These are phyloP conservation scores for Geum urbanum DNA, from an alignment of 306 rosid genomes.

Conservation along the genomic window DNA sequence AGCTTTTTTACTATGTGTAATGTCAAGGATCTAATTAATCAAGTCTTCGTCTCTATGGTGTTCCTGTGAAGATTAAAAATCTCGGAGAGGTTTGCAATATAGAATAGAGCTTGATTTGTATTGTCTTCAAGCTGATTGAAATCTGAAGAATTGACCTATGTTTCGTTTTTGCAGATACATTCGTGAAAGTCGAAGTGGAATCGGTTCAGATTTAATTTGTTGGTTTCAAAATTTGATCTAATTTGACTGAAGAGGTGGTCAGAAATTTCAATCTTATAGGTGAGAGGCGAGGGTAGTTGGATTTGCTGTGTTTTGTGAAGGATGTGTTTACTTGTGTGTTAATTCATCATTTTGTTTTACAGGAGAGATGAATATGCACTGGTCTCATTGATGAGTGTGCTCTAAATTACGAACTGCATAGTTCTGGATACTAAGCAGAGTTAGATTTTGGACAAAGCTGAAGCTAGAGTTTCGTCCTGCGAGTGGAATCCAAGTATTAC, in stretches of 20 bases:
- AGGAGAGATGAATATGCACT: conserved; percentile 39
- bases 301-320: too few species aligned
- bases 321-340: conserved; percentile 18
- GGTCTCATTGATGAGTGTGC: conserved; percentile 25
- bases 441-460: conserved; percentile 12
- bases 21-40: conserved; percentile 46
- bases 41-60: too few species aligned
- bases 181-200: conserved; percentile 18
- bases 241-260: conserved; percentile 27
- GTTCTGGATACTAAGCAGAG: conserved; percentile 16
- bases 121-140: neutral
- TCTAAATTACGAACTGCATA: conserved; percentile 39
- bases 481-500: conserved; percentile 34
- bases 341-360: conserved; percentile 19
- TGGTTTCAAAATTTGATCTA: conserved; percentile 23
- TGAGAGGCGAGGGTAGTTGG: too few species aligned
- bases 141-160: conserved; percentile 9
- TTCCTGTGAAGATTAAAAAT: conserved; percentile 4
- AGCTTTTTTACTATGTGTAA: conserved; percentile 29
- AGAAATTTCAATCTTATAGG: conserved; percentile 21
- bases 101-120: conserved; percentile 22
- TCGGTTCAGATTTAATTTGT: conserved; percentile 10
- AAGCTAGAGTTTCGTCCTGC: neutral
- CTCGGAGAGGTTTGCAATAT: conserved; percentile 30
- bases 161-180: conserved; percentile 29